Evolutionary conservation across 345 rosid species (phyloP), one percentile per base, ranked within the genome.

Genomic region (Cardiospermum halicacabum): DNA sequence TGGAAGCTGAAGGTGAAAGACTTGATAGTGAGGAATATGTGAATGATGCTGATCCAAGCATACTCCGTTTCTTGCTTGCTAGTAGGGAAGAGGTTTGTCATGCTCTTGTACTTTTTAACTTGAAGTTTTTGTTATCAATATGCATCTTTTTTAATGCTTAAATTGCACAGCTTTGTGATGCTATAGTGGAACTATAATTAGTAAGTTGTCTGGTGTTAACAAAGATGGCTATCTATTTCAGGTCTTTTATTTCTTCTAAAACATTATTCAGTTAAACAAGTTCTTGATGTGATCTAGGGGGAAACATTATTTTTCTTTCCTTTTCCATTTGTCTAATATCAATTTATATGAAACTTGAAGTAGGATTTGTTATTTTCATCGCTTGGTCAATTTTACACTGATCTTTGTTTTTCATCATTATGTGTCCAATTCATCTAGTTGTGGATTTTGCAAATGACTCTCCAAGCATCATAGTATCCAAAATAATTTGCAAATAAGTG

Each of bases 41-140:
- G 32, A 90, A 93, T 75, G 97, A 90, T 7, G 31, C 89, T 61
- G 98, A 93, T 66, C 97, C 97, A 19, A 93, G 98, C 70, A 88
- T 93, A 67, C 88, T 90, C 12, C 90, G 96, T 12, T 93, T 93
- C 78, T 75, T 93, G 82, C 96, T 93, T 27, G 97, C 98, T 58
- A 93, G 97, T 77, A 80, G 97, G 64, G 96, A 93, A 82, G 96
- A 90, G 97, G 97, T 90, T 26, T 15, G 69, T 62, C 12, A 30
- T 42, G 51, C 43, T n/a, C 21, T 40, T 45, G n/a, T 16, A 43
- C 21, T 43, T 43, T 15, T 43, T n/a, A 5, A 43, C 49, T 1
- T 43, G 18, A 43, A n/a, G 49, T 43, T 43, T 43, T 43, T 21
- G 7, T 43, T 15, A 43, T 43, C 40, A 19, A 1, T 58, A 30